These are phyloP conservation scores for Prunus salicina DNA, from an alignment of 306 rosid species.

Conservation along the genomic window DNA sequence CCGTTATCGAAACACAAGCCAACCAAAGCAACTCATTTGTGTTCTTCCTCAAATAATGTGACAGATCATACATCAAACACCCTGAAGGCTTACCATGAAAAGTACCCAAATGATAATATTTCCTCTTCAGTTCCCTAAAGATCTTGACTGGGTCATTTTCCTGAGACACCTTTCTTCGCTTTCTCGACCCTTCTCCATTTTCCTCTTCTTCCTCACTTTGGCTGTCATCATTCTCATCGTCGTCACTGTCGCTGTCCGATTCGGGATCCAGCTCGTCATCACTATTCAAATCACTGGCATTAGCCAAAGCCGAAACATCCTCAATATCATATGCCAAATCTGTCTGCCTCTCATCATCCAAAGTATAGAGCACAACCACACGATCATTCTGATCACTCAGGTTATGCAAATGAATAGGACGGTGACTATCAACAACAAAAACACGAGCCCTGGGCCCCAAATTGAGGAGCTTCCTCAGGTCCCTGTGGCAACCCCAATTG, in stretches of 20 bases:
- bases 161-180: conserved; percentile 45
- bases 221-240: conserved; percentile 47
- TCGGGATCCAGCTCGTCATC: conserved; percentile 47
- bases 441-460: conserved; percentile 50
- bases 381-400: conserved; percentile 62
- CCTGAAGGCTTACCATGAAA: conserved; percentile 97
- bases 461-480: conserved; percentile 44
- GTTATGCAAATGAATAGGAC: conserved; percentile 85
- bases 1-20: conserved; percentile 82
- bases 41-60: conserved; percentile 74
- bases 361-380: conserved; percentile 72
- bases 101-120: conserved; percentile 76
- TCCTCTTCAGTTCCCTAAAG: conserved; percentile 57
- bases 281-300: conserved; percentile 53
- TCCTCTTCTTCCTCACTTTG: conserved; percentile 48
- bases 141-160: conserved; percentile 56
- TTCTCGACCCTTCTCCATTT: conserved; percentile 35
- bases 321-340: conserved; percentile 76
- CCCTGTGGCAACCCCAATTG: conserved; percentile 88
- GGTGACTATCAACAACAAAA: conserved; percentile 84
- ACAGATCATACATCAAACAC: conserved; percentile 90
- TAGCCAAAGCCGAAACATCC: conserved; percentile 63
- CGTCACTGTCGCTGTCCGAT: conserved; percentile 40
- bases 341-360: conserved; percentile 75
- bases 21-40: conserved; percentile 88